Conservation (phyloP, 2,329 filamentous ascomycete species). For the Didymella keratinophila region DNA sequence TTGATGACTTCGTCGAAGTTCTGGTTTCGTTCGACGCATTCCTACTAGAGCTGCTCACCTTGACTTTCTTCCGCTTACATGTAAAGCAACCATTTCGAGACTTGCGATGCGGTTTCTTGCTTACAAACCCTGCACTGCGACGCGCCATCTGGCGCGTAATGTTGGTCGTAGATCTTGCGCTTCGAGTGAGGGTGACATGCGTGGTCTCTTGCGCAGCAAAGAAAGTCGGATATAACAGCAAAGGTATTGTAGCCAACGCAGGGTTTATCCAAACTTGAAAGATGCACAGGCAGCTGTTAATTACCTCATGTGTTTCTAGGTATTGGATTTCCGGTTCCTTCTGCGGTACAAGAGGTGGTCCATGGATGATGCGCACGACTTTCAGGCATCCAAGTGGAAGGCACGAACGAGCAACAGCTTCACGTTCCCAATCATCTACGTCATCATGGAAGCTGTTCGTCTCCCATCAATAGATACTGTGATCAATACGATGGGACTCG, state of each 20-base stretch:
- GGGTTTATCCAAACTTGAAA: no score
- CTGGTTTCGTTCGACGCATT: background rate
- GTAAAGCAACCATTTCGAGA: constrained; percentile 42
- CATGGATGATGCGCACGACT: background rate
- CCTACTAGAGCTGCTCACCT: constrained; percentile 27
- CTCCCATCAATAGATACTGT: background rate
- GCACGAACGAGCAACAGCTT: background rate
- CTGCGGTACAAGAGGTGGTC: no score
- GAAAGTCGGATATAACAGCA: no score
- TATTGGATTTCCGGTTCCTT: no score
- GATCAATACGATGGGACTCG: background rate
- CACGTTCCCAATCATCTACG: background rate
- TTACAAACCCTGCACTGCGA: constrained; percentile 39
- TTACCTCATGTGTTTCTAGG: no score
- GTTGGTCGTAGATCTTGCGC: background rate
- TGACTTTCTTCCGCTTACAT: constrained; percentile 48
- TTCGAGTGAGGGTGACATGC: background rate
- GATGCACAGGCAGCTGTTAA: no score
- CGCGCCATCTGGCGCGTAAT: constrained; percentile 30
- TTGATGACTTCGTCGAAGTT: background rate
- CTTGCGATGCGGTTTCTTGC: constrained; percentile 45
- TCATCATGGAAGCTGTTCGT: background rate
- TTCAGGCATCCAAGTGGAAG: constrained; percentile 1
- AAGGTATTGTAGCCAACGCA: no score
- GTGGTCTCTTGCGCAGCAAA: no score